A percentile compares a stretch with the other conserved stretches of the same genome.
phyloP scores from a whole-genome alignment of 306 rosid genomes.

The Sesbania bispinosa region DNA sequence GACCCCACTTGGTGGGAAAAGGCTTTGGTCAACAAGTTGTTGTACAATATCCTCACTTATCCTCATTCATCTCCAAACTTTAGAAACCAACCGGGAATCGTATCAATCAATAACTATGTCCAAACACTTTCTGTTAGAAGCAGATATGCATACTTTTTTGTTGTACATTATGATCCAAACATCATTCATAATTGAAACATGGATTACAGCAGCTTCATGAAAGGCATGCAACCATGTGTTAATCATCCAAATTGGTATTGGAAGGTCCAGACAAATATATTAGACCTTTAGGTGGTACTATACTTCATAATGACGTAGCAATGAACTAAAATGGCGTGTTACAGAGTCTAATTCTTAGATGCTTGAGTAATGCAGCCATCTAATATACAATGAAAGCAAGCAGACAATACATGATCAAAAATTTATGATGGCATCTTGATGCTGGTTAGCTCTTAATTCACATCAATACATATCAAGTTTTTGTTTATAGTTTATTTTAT shows the following conservation, averaged over 20 bases:
- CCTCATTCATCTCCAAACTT: slow-evolving; percentile 16
- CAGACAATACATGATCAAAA: no score
- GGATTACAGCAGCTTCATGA: not conserved
- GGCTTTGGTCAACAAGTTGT: not conserved
- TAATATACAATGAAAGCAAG: not conserved
- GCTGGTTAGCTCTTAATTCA: slow-evolving; percentile 1
- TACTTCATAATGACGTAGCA: not conserved
- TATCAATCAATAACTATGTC: not conserved
- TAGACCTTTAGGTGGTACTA: not conserved
- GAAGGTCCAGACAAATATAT: not conserved
- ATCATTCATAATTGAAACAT: not conserved
- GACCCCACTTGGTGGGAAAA: not conserved
- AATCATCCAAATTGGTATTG: not conserved
- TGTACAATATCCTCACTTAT: not conserved
- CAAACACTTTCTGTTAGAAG: not conserved
- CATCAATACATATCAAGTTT: not conserved
- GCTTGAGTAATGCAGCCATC: slow-evolving; percentile 12
- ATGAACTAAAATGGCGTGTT: not conserved
- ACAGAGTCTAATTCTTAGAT: slow-evolving; percentile 8
- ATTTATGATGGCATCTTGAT: no score
- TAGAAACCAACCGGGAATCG: not conserved
- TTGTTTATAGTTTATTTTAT: not conserved
- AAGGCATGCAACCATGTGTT: not conserved
- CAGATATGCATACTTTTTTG: not conserved
- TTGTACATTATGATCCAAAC: slow-evolving; percentile 6